A percentile compares a stretch with the other conserved stretches of the same genome.
phyloP scores from a whole-genome alignment of 176 grass and related monocot species.

The Pontederia crassipes region DNA sequence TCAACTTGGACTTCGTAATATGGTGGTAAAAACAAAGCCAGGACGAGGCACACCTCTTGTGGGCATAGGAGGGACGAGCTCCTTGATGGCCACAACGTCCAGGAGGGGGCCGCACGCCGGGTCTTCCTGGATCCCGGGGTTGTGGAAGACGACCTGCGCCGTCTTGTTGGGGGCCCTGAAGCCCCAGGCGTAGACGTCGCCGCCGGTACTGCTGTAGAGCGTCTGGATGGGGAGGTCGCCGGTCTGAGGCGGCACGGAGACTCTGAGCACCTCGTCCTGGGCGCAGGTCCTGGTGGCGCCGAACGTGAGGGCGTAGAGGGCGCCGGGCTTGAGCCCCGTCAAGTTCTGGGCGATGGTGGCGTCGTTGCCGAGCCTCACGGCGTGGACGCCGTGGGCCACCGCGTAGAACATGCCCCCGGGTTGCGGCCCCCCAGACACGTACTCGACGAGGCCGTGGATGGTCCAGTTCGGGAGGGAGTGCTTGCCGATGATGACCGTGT shows the following conservation, averaged over 20 bases:
- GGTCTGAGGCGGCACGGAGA: constrained; percentile 37
- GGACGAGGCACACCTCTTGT: constrained; percentile 39
- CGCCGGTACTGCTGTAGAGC: constrained; percentile 61
- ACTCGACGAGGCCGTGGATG: constrained; percentile 64
- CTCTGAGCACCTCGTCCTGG: constrained; percentile 61
- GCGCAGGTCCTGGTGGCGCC: constrained; percentile 87
- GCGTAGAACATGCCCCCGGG: constrained; percentile 87
- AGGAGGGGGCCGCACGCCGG: constrained; percentile 62
- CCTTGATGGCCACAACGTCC: constrained; percentile 91
- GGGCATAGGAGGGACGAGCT: constrained; percentile 57
- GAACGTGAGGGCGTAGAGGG: constrained; percentile 88
- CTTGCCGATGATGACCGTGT: constrained; percentile 69
- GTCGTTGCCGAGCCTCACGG: constrained; percentile 65
- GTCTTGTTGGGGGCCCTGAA: constrained; percentile 44
- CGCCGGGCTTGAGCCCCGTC: constrained; percentile 44
- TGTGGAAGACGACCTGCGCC: constrained; percentile 65
- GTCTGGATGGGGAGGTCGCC: constrained; percentile 80
- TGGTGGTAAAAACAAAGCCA: too few relatives aligned
- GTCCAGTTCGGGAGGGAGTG: constrained; percentile 86
- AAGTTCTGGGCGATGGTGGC: constrained; percentile 74
- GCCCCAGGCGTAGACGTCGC: constrained; percentile 82
- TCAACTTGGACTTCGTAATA: not conserved
- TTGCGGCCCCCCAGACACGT: constrained; percentile 76
- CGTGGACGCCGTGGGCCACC: constrained; percentile 77
- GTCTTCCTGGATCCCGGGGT: constrained; percentile 82